Conservation (phyloP, 495 filamentous ascomycete species). For the Xylaria flabelliformis region DNA sequence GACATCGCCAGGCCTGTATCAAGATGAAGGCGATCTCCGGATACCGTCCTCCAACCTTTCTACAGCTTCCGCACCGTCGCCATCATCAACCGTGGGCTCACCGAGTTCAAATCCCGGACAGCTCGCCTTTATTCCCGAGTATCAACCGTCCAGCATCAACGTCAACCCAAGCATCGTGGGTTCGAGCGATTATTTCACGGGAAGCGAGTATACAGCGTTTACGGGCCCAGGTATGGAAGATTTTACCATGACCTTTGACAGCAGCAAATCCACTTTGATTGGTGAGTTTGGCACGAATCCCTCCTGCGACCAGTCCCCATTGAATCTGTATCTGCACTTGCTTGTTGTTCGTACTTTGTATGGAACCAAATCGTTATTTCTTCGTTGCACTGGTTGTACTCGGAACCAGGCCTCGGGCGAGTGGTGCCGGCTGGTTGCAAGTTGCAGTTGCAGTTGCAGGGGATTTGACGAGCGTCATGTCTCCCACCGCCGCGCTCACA, state of each 20-base stretch:
- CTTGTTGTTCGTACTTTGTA: neutral
- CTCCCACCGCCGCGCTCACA: slow-evolving; percentile 28
- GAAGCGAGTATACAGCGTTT: slow-evolving; percentile 63
- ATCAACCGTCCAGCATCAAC: slow-evolving; percentile 68
- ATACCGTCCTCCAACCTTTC: slow-evolving; percentile 66
- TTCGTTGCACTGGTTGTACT: slow-evolving; percentile 2
- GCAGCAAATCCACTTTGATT: slow-evolving; percentile 67
- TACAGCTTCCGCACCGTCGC: slow-evolving; percentile 76
- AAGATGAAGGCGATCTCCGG: slow-evolving; percentile 56
- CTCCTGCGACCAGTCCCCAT: slow-evolving; percentile 21
- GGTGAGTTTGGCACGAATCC: slow-evolving; percentile 74
- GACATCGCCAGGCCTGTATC: slow-evolving; percentile 50
- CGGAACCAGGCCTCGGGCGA: slow-evolving; percentile 26
- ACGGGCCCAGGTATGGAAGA: slow-evolving; percentile 53
- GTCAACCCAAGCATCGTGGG: slow-evolving; percentile 72
- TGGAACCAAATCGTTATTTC: neutral
- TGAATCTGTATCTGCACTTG: slow-evolving; percentile 39
- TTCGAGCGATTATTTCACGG: slow-evolving; percentile 61
- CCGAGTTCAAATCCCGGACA: slow-evolving; percentile 73
- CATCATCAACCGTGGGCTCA: slow-evolving; percentile 83
- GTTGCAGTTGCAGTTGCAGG: slow-evolving; percentile 26
- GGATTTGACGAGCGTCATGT: slow-evolving; percentile 24
- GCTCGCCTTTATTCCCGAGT: slow-evolving; percentile 62
- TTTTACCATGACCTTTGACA: slow-evolving; percentile 62
- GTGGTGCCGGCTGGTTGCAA: slow-evolving; percentile 30